Base-by-base conservation (phyloP, 176 grass and related monocot species). In the Aechmea fasciata region DNA sequence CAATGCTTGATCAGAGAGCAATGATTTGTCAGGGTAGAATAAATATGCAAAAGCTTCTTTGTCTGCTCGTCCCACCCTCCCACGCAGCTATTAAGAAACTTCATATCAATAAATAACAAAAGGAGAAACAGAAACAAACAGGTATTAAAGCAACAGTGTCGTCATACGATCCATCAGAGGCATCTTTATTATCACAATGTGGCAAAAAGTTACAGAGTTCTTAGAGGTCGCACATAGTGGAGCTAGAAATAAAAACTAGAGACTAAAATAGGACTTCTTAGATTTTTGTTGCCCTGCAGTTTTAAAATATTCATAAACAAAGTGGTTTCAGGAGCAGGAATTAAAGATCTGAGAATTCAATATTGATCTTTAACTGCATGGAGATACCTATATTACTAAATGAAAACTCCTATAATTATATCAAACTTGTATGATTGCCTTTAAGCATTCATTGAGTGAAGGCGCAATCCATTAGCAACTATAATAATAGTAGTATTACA, bases 31-130 rank as follows among this genome's bases (percentile, higher is more conserved):
- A 50, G 85, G 78, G 66, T 92, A 96, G 68, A 96, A 89, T 66
- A 96, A 84, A 63, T 92, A 92, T 48, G 88, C 84, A 4, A 79
- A 92, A 51, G 77, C 88, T 89, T 91, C 85, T 85, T 81, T 96
- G 29, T 83, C 88, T 49, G 92, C 83, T 89, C 92, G 77, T 75
- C 92, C 92, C 71, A 96, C 88, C 77, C 92, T 91, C 68, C 92
- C 92, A 74, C 92, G 84, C 67, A 96, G 81, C 92, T 96, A 78
- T 17, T 63, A 71, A 69, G 10, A 49, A 68, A 73, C 73, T 28
- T 28, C 22, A 83, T 69, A 87, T 64, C 28, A 77, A 52, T 19
- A 64, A 71, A 66, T 62, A 64, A 63, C n/a, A 52, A 10, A 59
- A 3, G 72, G 22, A 23, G 26, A 9, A 67, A 65, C 10, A 77